Evolutionary conservation across 2,329 filamentous ascomycete genomes (phyloP), one percentile per base, ranked within the genome.

Genomic region (Tolypocladium endophyticum): DNA sequence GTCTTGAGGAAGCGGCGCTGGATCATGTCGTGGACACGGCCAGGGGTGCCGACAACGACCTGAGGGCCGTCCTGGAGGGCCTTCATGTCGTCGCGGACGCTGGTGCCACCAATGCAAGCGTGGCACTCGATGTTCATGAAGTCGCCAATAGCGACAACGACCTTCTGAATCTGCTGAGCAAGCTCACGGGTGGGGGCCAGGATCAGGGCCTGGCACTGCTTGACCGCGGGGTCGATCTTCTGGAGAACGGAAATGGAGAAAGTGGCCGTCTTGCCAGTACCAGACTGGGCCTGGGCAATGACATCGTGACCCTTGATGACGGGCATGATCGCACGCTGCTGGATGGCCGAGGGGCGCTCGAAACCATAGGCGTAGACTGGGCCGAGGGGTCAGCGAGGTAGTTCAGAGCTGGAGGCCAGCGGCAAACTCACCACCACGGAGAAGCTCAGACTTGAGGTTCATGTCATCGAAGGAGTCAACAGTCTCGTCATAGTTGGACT

Each of bases 401-500:
- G 28, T 38, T 56, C 25, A 25, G 28, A 36, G 1, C 12, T 35
- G 33, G 39, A 41, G 62, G 58, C 55, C 53, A 61, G 59, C 52
- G 59, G 58, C 8, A 57, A 61, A 76, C 74, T 74, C 70, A 82
- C 79, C 94, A 82, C 94, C 94, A 81, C 94, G 92, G 76, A 99
- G 91, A 74, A 99, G 89, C 84, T 99, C 94, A 67, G 91, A 76
- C 87, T 95, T 96, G 74, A 99, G 86, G 81, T 87, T 88, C 94
- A 99, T 99, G 72, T 92, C 85, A 81, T 99, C 94, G 81, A 99
- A 99, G 64, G 92, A 96, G 81, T 99, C 95, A 79, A 94, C 93
- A 73, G 93, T 92, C 86, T 97, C 92, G 86, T 99, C 94, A 83
- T 97, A 99, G 90, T 99, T 99, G 76, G 92, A 96, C 86, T 99